Base-by-base conservation (phyloP, 164 flowering plant species). In the Berberis thunbergii region DNA sequence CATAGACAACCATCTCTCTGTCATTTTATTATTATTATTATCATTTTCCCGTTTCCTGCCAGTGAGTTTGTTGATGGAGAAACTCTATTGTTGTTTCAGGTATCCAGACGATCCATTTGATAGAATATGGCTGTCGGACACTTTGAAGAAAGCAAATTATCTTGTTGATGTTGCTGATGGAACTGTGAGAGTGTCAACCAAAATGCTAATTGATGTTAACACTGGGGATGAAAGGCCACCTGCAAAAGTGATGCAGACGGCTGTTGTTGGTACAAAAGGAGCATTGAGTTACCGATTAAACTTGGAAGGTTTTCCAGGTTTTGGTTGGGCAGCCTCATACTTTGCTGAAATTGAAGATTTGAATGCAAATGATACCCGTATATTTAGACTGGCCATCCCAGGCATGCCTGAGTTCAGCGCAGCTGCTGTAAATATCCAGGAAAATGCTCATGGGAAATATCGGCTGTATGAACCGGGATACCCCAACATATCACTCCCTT, bases 61-160 rank as follows among this genome's bases (percentile, higher is more conserved):
- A 26, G 26, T 26, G 12, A 8, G 54, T 50, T 50, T 2, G 12
- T 59, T 26, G 26, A 39, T 40, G 26, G 60, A 7, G 46, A 45
- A 7, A 40, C 7, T 58, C 43, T 60, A 58, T 68, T 57, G 13
- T 39, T 60, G 61, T 77, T 70, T 76, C 79, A 94, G 99, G 86
- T 95, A 86, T 64, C 99, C 99, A 39, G 97, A 95, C 80, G 99
- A 95, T 59, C 94, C 97, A 12, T 95, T 81, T 81, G 99, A 95
- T 73, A 81, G 99, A 76, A 83, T 95, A 77, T 95, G 99, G 99
- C 73, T 72, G 54, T 91, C 99, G 41, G 99, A 95, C 63, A 81
- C 89, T 41, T 41, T 85, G 52, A 89, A 84, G 77, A 85, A 78
- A 70, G 94, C 96, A 61, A 91, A 95, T 72, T 95, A 86, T 74